Conservation (phyloP, 2,329 filamentous ascomycete species). For the Fusarium marasasianum region DNA sequence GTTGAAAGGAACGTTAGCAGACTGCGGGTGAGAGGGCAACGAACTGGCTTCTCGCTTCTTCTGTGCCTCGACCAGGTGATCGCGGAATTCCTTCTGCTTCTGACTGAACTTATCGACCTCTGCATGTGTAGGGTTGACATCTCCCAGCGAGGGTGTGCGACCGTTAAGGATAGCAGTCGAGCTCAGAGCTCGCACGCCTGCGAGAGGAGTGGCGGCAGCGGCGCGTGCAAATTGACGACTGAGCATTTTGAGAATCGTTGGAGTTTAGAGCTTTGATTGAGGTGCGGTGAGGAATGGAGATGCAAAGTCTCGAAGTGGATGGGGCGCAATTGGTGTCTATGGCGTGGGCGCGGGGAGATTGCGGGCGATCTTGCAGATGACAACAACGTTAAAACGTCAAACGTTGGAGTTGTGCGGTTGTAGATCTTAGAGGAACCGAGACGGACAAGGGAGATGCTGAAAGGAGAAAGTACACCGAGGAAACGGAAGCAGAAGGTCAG, state of each 20-base stretch:
- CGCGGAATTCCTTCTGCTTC: conserved; percentile 87
- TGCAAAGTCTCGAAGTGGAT: conserved; percentile 14
- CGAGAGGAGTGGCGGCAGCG: conserved; percentile 56
- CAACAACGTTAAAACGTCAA: conserved; percentile 30
- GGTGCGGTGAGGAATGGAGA: conserved; percentile 10
- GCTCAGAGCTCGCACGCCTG: conserved; percentile 65
- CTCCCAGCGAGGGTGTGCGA: conserved; percentile 80
- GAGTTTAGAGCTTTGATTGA: conserved; percentile 18
- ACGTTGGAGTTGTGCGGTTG: conserved; percentile 21
- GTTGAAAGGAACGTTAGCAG: conserved; percentile 56
- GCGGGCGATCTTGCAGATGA: conserved; percentile 23
- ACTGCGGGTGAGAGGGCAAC: conserved; percentile 55
- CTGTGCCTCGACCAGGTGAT: conserved; percentile 79
- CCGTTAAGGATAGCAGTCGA: conserved; percentile 57
- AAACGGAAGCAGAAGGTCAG: conserved; percentile 39
- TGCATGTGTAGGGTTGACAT: conserved; percentile 74
- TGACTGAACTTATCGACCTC: conserved; percentile 79
- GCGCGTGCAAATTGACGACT: conserved; percentile 60
- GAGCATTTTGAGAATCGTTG: conserved; percentile 54
- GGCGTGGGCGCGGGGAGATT: conserved; percentile 22
- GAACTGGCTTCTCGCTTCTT: conserved; percentile 89
- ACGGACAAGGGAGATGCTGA: conserved; percentile 30
- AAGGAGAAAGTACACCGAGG: conserved; percentile 32
- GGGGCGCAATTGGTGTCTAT: conserved; percentile 29
- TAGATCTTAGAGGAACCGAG: conserved; percentile 25